Evolutionary conservation across 2,329 filamentous ascomycete genomes (phyloP).

Genomic region (Cladophialophora bantiana): DNA sequence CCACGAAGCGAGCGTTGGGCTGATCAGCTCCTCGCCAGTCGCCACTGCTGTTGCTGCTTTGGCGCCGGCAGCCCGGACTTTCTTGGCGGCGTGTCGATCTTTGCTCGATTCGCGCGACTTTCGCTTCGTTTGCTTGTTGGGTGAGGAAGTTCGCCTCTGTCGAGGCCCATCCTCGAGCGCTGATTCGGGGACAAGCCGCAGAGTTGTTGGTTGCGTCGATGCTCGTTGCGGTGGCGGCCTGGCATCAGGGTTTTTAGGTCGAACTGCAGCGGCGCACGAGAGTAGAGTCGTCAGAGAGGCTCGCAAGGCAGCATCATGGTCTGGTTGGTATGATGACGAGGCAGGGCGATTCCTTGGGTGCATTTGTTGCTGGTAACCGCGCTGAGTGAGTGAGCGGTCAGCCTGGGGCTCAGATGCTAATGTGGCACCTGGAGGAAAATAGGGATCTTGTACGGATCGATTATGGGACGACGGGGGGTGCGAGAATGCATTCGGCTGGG

Average conservation of each 20-base stretch:
- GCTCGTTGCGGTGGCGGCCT: conserved; percentile 33
- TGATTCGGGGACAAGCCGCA: conserved; percentile 67
- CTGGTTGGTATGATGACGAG: conserved; percentile 72
- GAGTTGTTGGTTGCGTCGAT: conserved; percentile 42
- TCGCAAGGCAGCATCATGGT: conserved; percentile 90
- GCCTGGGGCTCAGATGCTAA: conserved; percentile 18
- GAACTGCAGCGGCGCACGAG: conserved; percentile 90
- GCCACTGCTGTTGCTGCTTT: conserved; percentile 44
- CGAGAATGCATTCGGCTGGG: conserved; percentile 90
- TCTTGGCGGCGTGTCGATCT: conserved; percentile 45
- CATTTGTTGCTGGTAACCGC: conserved; percentile 38
- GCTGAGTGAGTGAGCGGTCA: conserved; percentile 38
- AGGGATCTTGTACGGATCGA: conserved; percentile 57
- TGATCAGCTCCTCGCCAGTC: conserved; percentile 50
- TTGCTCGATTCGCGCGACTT: conserved; percentile 47
- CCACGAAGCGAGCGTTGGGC: conserved; percentile 70
- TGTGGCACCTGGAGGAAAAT: conserved; percentile 46
- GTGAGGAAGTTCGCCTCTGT: conserved; percentile 38
- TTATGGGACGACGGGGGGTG: conserved; percentile 72
- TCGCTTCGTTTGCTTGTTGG: conserved; percentile 37
- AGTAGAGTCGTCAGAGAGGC: conserved; percentile 93
- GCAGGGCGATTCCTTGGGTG: conserved; percentile 50
- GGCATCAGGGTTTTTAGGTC: conserved; percentile 67
- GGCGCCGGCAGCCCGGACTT: conserved; percentile 46
- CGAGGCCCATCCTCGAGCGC: conserved; percentile 49